Evolutionary conservation across 495 filamentous ascomycete genomes (phyloP).

Genomic region (Neurospora sp.): DNA sequence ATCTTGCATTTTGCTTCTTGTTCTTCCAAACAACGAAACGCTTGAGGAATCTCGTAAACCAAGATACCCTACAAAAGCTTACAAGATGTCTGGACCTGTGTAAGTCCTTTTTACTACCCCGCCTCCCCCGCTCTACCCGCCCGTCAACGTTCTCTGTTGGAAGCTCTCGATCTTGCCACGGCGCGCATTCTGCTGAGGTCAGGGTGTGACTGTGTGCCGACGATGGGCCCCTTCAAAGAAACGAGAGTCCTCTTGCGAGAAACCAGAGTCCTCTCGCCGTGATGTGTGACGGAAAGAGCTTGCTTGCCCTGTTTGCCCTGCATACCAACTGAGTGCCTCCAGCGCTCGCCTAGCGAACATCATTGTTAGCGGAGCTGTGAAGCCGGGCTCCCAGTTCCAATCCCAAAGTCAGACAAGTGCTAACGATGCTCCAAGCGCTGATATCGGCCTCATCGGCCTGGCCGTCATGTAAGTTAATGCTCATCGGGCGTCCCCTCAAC

Average conservation of each 20-base stretch:
- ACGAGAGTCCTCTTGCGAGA: not conserved
- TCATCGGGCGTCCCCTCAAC: conserved; percentile 2
- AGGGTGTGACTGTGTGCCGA: not conserved
- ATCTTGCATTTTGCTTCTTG: not conserved
- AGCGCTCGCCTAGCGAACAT: conserved; percentile 83
- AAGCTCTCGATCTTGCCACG: not conserved
- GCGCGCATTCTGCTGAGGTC: not conserved
- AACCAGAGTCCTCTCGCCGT: not conserved
- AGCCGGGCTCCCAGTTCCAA: conserved; percentile 24
- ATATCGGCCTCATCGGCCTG: conserved; percentile 99
- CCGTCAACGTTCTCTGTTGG: conserved; percentile 1
- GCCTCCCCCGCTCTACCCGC: conserved; percentile 17
- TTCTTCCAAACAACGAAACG: conserved; percentile 1
- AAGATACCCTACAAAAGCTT: conserved; percentile 3
- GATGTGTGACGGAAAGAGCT: not conserved
- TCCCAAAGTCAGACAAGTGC: conserved; percentile 27
- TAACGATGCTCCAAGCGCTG: conserved; percentile 48
- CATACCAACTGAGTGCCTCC: conserved; percentile 42
- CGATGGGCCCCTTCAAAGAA: not conserved
- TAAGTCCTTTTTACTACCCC: conserved; percentile 30
- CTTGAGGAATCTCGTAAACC: conserved; percentile 3
- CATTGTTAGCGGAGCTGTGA: conserved; percentile 52
- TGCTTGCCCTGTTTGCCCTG: conserved; percentile 13
- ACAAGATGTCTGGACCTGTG: conserved; percentile 43
- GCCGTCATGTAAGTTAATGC: conserved; percentile 71